These are phyloP conservation scores for Immersiporthe knoxdaviesiana DNA, from an alignment of 2,329 filamentous ascomycete species.

Conservation along the genomic window DNA sequence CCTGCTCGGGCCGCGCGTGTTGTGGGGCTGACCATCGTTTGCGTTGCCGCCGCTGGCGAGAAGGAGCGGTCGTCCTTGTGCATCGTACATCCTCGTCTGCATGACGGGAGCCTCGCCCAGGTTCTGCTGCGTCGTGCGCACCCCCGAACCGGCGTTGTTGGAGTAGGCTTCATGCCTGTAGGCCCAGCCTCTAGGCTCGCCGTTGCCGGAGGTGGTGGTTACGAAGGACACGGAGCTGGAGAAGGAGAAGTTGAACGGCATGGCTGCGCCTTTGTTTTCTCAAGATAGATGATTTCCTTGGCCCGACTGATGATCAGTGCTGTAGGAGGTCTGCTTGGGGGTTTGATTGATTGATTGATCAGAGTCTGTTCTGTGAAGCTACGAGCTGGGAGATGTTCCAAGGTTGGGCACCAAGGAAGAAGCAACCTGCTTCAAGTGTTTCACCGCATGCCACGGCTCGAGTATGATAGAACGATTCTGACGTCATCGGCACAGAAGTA, in stretches of 20 bases:
- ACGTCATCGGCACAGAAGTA: conserved; percentile 14
- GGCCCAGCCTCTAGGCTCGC: conserved; percentile 24
- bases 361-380: background rate
- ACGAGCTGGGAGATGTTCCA: background rate
- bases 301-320: background rate
- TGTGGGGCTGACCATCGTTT: background rate
- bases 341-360: background rate
- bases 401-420: background rate
- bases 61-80: conserved; percentile 22
- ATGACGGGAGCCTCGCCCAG: conserved; percentile 24
- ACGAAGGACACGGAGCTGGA: conserved; percentile 27
- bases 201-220: conserved; percentile 23
- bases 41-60: conserved; percentile 8
- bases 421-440: background rate
- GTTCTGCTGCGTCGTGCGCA: conserved; percentile 24
- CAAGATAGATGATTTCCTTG: background rate
- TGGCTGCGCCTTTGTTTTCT: background rate
- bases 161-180: conserved; percentile 26
- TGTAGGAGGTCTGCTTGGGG: background rate
- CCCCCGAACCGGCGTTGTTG: conserved; percentile 22
- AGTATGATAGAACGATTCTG: conserved; percentile 4
- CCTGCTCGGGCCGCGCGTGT: background rate
- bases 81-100: conserved; percentile 21
- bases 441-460: background rate
- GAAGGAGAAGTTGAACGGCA: conserved; percentile 29